Evolutionary conservation across 352 stramenopile species (phyloP).

Genomic region (Peronospora farinosa): DNA sequence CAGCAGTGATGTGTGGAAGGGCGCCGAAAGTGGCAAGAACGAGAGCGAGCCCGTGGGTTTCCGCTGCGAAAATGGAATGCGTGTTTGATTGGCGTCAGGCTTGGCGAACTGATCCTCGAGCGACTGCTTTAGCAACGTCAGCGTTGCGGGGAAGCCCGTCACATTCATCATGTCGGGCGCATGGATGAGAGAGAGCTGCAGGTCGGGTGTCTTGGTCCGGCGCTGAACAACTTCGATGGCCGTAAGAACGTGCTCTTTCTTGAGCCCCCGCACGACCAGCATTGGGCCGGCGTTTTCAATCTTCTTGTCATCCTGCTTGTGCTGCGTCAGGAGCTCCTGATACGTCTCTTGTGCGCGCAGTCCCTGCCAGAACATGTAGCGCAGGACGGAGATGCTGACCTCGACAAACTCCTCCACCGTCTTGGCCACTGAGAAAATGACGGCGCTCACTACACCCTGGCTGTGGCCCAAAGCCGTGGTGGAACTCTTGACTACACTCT

Average conservation of each 20-base stretch:
- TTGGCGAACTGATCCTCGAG: slow-evolving; percentile 47
- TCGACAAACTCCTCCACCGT: slow-evolving; percentile 45
- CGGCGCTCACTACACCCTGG: slow-evolving; percentile 71
- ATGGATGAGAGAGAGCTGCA: slow-evolving; percentile 78
- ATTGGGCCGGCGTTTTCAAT: slow-evolving; percentile 50
- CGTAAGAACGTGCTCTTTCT: slow-evolving; percentile 46
- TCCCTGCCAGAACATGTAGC: slow-evolving; percentile 83
- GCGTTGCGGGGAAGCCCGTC: slow-evolving; percentile 53
- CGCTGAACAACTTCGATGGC: slow-evolving; percentile 44
- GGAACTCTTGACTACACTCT: slow-evolving; percentile 44
- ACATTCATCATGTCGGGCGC: slow-evolving; percentile 50
- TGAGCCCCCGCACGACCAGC: slow-evolving; percentile 58
- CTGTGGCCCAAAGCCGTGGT: slow-evolving; percentile 58
- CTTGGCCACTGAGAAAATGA: slow-evolving; percentile 54
- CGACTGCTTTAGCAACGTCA: slow-evolving; percentile 45
- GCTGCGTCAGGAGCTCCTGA: slow-evolving; percentile 22
- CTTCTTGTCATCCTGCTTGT: slow-evolving; percentile 30
- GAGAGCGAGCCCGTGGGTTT: slow-evolving; percentile 55
- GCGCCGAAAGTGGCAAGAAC: slow-evolving; percentile 58
- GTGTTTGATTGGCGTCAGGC: slow-evolving; percentile 56
- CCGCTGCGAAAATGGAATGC: slow-evolving; percentile 72
- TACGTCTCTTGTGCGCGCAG: slow-evolving; percentile 61
- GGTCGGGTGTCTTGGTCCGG: slow-evolving; percentile 38
- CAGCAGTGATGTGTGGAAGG: slow-evolving; percentile 72
- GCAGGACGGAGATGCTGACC: slow-evolving; percentile 41